Percentiles rank a stretch among this genome's conserved stretches.
Conservation (phyloP, 2,329 filamentous ascomycete species). For the Neophaeococcomyces aloes region DNA sequence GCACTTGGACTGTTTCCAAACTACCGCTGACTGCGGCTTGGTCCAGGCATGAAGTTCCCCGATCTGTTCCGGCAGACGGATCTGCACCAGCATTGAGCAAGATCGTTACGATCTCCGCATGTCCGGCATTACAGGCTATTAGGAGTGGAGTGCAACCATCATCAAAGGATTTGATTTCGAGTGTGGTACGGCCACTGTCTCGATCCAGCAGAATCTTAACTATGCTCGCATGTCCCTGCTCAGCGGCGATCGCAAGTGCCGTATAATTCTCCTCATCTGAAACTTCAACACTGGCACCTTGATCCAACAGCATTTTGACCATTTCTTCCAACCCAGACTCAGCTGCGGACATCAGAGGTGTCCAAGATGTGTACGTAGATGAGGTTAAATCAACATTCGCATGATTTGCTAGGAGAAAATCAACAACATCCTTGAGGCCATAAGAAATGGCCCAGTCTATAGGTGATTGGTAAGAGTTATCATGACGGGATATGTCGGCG, state of each 20-base stretch:
- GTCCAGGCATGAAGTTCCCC: not conserved
- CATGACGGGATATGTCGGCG: not conserved
- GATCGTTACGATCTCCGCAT: conserved; percentile 8
- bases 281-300: conserved; percentile 6
- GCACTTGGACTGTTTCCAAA: not conserved
- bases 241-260: conserved; percentile 18
- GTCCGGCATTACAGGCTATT: conserved; percentile 2
- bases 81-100: conserved; percentile 12
- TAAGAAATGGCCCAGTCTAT: not conserved
- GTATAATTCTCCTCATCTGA: conserved; percentile 8
- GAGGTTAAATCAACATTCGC: too few species aligned
- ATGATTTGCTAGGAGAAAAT: too few species aligned
- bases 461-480: not conserved
- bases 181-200: not conserved
- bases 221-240: conserved; percentile 13
- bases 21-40: not conserved
- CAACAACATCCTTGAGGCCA: too few species aligned
- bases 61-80: not conserved
- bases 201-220: conserved; percentile 12
- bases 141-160: conserved; percentile 5
- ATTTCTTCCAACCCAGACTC: not conserved
- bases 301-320: conserved; percentile 6
- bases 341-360: too few species aligned
- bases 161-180: not conserved
- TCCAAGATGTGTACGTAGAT: too few species aligned